These are phyloP conservation scores for Hypericum perforatum DNA, from an alignment of 345 rosid species.

Conservation along the genomic window DNA sequence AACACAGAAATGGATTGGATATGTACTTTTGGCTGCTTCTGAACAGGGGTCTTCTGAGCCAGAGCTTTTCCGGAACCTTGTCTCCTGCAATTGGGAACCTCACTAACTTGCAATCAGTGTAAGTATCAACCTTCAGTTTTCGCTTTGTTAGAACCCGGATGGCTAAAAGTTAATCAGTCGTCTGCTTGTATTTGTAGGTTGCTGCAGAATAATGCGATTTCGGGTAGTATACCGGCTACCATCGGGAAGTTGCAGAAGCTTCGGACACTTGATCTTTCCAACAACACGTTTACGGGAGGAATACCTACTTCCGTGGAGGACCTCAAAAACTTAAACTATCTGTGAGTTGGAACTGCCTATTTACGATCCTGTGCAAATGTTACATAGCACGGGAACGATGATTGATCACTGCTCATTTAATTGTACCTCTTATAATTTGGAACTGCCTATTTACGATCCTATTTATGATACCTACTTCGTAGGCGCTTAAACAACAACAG, in stretches of 20 bases:
- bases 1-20: not conserved
- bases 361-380: no score
- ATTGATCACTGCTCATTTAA: no score
- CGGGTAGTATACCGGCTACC: constrained; percentile 67
- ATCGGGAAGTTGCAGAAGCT: constrained; percentile 87
- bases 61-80: constrained; percentile 84
- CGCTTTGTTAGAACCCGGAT: not conserved
- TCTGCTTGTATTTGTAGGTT: constrained; percentile 37
- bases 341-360: constrained; percentile 37
- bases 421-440: constrained; percentile 6
- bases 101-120: constrained; percentile 76
- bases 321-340: constrained; percentile 68
- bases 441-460: no score
- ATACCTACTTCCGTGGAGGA: constrained; percentile 72
- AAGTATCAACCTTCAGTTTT: constrained; percentile 22
- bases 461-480: no score
- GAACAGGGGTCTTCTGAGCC: constrained; percentile 90
- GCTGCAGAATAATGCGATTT: constrained; percentile 89
- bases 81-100: constrained; percentile 86
- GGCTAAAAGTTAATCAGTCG: not conserved
- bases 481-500: constrained; percentile 98
- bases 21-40: constrained; percentile 2
- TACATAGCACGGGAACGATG: no score
- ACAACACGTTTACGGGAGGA: constrained; percentile 61
- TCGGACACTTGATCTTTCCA: constrained; percentile 88